These are phyloP conservation scores for Telfairia occidentalis DNA, from an alignment of 331 rosid species.

Conservation along the genomic window DNA sequence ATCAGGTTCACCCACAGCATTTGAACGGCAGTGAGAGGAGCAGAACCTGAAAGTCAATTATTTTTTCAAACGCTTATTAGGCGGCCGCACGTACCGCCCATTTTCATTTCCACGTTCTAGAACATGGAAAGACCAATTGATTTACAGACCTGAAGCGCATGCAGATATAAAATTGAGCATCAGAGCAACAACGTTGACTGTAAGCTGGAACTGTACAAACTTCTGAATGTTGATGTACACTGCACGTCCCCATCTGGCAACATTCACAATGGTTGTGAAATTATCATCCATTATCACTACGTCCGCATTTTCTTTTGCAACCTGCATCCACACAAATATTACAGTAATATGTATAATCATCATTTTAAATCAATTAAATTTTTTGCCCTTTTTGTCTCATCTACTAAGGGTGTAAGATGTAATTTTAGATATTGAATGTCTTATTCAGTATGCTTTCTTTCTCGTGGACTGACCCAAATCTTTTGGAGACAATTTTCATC, in stretches of 20 bases:
- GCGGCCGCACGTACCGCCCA: too few relatives aligned
- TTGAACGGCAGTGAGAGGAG: slow-evolving; percentile 91
- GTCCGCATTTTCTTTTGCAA: slow-evolving; percentile 90
- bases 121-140: neutral
- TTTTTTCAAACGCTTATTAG: too few relatives aligned
- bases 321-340: slow-evolving; percentile 34
- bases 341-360: neutral
- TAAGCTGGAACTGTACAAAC: slow-evolving; percentile 90
- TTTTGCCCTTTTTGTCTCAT: neutral
- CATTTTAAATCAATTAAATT: neutral
- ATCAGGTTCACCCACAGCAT: slow-evolving; percentile 98
- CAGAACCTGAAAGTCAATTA: slow-evolving; percentile 45
- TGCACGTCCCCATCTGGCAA: slow-evolving; percentile 79
- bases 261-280: slow-evolving; percentile 70
- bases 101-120: neutral
- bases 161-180: slow-evolving; percentile 75
- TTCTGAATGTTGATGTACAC: slow-evolving; percentile 81
- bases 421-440: too few relatives aligned
- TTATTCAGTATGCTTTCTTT: neutral
- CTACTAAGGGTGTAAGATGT: neutral
- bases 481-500: neutral
- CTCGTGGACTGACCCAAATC: neutral
- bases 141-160: slow-evolving; percentile 44
- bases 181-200: slow-evolving; percentile 88
- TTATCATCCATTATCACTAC: slow-evolving; percentile 86